These are phyloP conservation scores for Nakaseomyces sp. DNA, from an alignment of 1,139 yeast species.

Conservation along the genomic window DNA sequence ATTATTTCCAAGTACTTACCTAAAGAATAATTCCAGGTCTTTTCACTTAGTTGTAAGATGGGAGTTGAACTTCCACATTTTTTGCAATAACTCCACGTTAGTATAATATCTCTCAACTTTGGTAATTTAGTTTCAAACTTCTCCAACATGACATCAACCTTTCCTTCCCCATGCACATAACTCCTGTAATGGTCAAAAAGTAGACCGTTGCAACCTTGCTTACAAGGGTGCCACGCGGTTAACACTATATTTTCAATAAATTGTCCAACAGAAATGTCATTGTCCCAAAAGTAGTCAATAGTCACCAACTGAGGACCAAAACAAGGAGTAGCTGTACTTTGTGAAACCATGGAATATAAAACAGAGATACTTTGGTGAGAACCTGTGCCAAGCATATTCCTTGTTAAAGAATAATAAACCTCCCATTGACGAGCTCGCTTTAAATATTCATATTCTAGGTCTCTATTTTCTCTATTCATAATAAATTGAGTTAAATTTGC, in stretches of 20 bases:
- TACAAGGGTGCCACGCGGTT: slow-evolving; percentile 60
- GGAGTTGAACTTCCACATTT: slow-evolving; percentile 71
- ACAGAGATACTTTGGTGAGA: slow-evolving; percentile 72
- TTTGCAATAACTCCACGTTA: slow-evolving; percentile 91
- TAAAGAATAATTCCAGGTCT: slow-evolving; percentile 82
- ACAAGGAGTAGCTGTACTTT: slow-evolving; percentile 84
- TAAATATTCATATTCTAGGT: slow-evolving; percentile 32
- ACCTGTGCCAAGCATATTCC: slow-evolving; percentile 52
- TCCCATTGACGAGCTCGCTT: slow-evolving; percentile 54
- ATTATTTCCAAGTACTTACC: slow-evolving; percentile 85
- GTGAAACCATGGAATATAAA: slow-evolving; percentile 73
- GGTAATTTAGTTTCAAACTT: slow-evolving; percentile 47
- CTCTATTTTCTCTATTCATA: slow-evolving; percentile 34
- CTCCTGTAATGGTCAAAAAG: slow-evolving; percentile 71
- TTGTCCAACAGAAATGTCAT: slow-evolving; percentile 82
- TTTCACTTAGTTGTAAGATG: slow-evolving; percentile 75
- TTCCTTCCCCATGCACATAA: slow-evolving; percentile 83
- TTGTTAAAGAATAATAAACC: slow-evolving; percentile 40
- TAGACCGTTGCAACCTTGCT: slow-evolving; percentile 71
- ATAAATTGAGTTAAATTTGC: slow-evolving; percentile 29
- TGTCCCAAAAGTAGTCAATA: slow-evolving; percentile 84
- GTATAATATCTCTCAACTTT: slow-evolving; percentile 55
- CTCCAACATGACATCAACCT: slow-evolving; percentile 70
- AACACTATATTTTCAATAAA: slow-evolving; percentile 73
- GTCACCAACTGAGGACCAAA: slow-evolving; percentile 77